Evolutionary conservation across 305 asterid genomes (phyloP).

Genomic region (Euphrasia arctica): DNA sequence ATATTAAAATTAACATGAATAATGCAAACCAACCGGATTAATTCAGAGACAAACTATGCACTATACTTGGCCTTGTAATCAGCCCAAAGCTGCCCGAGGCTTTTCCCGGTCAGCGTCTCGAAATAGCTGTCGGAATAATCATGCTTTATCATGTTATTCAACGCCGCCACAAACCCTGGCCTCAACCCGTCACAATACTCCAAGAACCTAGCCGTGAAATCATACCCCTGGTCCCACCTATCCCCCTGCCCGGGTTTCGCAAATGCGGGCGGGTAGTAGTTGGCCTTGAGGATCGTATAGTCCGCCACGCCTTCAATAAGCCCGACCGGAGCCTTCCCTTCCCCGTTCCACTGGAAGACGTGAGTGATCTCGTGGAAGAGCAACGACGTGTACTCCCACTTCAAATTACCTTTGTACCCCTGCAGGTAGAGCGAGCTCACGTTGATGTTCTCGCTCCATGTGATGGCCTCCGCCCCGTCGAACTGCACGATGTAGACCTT

Average conservation of each 20-base stretch:
- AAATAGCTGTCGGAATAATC: too few species aligned
- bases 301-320: constrained; percentile 57
- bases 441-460: constrained; percentile 36
- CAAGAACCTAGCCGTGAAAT: too few species aligned
- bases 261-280: constrained; percentile 38
- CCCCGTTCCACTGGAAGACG: constrained; percentile 44
- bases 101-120: too few species aligned
- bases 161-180: too few species aligned
- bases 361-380: constrained; percentile 45
- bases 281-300: constrained; percentile 48
- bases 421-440: constrained; percentile 33
- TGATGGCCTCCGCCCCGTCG: constrained; percentile 43
- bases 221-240: too few species aligned
- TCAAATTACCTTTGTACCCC: constrained; percentile 35
- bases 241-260: constrained; percentile 52
- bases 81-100: too few species aligned
- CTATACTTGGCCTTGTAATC: too few species aligned
- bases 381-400: constrained; percentile 32
- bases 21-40: too few species aligned
- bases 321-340: constrained; percentile 32
- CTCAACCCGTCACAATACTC: too few species aligned
- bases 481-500: constrained; percentile 34
- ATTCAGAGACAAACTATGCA: too few species aligned
- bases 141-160: too few species aligned
- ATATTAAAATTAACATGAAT: too few species aligned